Evolutionary conservation across 495 filamentous ascomycete species (phyloP).

Genomic region (Ramalina peruviana): DNA sequence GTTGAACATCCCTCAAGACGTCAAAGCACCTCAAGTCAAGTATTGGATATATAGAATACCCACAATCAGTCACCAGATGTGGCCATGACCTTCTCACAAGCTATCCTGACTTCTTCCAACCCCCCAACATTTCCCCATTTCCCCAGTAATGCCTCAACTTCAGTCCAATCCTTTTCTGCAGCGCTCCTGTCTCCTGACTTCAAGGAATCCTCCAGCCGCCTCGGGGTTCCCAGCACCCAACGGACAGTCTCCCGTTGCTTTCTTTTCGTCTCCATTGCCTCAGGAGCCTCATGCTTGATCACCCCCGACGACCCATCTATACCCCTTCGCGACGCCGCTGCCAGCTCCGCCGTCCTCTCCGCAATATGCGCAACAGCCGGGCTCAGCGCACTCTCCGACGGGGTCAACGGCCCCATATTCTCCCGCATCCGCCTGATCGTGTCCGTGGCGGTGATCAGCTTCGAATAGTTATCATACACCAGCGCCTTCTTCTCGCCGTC

Average conservation of each 20-base stretch:
- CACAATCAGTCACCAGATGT: no score
- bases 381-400: conserved; percentile 57
- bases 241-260: conserved; percentile 52
- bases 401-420: conserved; percentile 61
- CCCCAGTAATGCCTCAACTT: conserved; percentile 29
- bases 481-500: conserved; percentile 93
- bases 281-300: conserved; percentile 21
- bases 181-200: conserved; percentile 34
- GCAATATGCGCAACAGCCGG: conserved; percentile 72
- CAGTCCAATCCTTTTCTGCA: conserved; percentile 48
- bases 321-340: conserved; percentile 35
- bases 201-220: conserved; percentile 34
- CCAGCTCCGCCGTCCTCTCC: conserved; percentile 54
- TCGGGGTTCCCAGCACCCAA: conserved; percentile 53
- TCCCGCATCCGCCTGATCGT: conserved; percentile 78
- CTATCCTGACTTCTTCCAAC: conserved; percentile 42
- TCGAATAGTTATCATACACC: conserved; percentile 96
- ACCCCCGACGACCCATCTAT: conserved; percentile 25
- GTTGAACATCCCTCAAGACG: no score
- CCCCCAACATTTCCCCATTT: conserved; percentile 48
- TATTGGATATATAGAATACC: no score
- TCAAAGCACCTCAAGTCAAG: no score
- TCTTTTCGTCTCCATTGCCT: conserved; percentile 22
- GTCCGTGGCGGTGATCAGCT: conserved; percentile 86
- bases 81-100: conserved; percentile 43